Conservation (phyloP, 208 protist species). For the Trypanosoma conorhini region DNA sequence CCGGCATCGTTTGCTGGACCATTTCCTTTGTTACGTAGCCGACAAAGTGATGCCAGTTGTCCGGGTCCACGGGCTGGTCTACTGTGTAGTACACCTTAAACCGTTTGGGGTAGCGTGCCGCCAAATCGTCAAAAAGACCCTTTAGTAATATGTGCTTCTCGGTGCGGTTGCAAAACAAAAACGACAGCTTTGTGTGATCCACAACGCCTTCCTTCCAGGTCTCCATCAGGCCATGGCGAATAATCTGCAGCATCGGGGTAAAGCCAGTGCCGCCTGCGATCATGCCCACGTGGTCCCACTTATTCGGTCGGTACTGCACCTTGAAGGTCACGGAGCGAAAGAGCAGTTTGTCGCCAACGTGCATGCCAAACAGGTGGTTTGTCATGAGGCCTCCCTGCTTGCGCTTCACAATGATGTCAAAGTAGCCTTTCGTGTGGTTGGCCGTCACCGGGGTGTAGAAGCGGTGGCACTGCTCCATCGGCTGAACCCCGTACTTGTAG, state of each 20-base stretch:
- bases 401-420: constrained; percentile 90
- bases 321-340: constrained; percentile 85
- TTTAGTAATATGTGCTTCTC: constrained; percentile 92
- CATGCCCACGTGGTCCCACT: constrained; percentile 91
- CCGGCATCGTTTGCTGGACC: constrained; percentile 74
- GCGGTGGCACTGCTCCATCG: constrained; percentile 81
- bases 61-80: constrained; percentile 74
- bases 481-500: constrained; percentile 88
- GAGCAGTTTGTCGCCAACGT: constrained; percentile 82
- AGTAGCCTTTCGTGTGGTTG: constrained; percentile 85
- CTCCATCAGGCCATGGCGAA: constrained; percentile 73
- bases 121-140: constrained; percentile 85
- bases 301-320: constrained; percentile 83
- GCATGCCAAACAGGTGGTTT: constrained; percentile 86
- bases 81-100: constrained; percentile 93
- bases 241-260: constrained; percentile 94
- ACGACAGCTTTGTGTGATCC: constrained; percentile 88
- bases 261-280: constrained; percentile 94
- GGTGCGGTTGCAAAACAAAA: constrained; percentile 94
- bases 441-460: constrained; percentile 92
- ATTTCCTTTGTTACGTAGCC: constrained; percentile 82
- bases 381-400: constrained; percentile 81
- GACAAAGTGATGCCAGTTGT: constrained; percentile 82
- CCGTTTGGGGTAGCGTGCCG: constrained; percentile 52
- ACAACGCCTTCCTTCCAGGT: constrained; percentile 57